Conservation (phyloP, 257 asterid species). For the Thymus mandschuricus region DNA sequence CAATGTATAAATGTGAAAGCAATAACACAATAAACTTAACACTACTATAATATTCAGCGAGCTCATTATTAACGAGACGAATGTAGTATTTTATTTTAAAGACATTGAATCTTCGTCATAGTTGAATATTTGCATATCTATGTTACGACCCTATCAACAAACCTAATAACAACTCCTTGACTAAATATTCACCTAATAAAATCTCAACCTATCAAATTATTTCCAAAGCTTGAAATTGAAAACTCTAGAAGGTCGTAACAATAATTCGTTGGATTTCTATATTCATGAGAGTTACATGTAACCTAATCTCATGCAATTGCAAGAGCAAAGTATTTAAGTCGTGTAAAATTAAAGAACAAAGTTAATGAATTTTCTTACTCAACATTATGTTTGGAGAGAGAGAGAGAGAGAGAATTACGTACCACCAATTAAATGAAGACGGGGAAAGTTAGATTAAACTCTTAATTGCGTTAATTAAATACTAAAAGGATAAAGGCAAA, state of each 20-base stretch:
- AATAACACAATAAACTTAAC: neutral
- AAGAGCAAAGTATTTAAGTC: neutral
- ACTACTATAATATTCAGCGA: too few relatives aligned
- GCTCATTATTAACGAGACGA: too few relatives aligned
- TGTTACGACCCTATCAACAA: too few relatives aligned
- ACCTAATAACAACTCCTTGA: neutral
- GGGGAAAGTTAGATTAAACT: neutral
- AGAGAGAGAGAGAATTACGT: too few relatives aligned
- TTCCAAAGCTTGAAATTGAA: neutral
- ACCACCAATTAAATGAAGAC: neutral
- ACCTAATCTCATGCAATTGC: slow-evolving; percentile 7
- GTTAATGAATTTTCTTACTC: too few relatives aligned
- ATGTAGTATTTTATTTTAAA: too few relatives aligned
- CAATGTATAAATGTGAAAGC: too few relatives aligned
- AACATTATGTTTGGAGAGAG: too few relatives aligned
- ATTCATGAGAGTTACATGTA: neutral
- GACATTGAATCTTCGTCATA: too few relatives aligned
- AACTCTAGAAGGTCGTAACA: slow-evolving; percentile 1
- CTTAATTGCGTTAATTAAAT: neutral
- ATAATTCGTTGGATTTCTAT: slow-evolving; percentile 4
- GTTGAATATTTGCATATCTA: too few relatives aligned
- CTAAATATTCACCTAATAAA: neutral
- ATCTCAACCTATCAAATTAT: neutral
- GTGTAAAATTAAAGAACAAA: neutral
- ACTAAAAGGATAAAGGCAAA: too few relatives aligned